phyloP scores from a whole-genome alignment of 73 alveolate species.

The Strombidium stylifer region DNA sequence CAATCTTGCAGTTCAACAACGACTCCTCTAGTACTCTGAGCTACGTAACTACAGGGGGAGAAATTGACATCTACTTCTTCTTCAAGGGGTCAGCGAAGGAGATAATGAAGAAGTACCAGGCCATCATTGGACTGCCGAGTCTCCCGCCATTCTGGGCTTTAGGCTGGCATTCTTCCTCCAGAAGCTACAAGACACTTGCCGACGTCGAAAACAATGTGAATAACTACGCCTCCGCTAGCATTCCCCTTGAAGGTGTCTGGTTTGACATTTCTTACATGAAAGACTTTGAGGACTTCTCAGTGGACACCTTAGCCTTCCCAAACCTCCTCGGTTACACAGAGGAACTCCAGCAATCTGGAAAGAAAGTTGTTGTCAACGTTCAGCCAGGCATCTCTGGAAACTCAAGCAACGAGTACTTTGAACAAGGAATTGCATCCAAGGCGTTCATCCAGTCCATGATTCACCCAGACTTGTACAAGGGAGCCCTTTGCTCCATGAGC shows the following conservation, averaged over 20 bases:
- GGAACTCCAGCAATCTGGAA: not conserved
- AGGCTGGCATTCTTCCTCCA: constrained; percentile 88
- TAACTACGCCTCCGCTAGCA: constrained; percentile 24
- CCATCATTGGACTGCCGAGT: constrained; percentile 26
- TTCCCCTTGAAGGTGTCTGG: constrained; percentile 96
- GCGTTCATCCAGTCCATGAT: too few species aligned
- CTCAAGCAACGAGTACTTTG: too few species aligned
- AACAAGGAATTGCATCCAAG: too few species aligned
- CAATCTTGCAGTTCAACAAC: constrained; percentile 18
- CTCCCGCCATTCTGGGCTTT: constrained; percentile 62
- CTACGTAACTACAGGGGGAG: constrained; percentile 40
- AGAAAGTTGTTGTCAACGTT: constrained; percentile 6
- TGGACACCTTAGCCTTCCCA: constrained; percentile 12
- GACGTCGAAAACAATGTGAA: constrained; percentile 5
- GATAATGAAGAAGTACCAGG: constrained; percentile 7
- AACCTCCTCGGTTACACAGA: not conserved
- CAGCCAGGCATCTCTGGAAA: constrained; percentile 36
- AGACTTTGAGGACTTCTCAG: constrained; percentile 32
- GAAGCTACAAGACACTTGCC: constrained; percentile 62
- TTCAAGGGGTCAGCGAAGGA: constrained; percentile 29
- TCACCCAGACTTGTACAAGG: too few species aligned
- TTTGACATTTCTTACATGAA: constrained; percentile 29
- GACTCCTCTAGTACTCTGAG: constrained; percentile 24
- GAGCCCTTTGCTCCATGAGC: not conserved
- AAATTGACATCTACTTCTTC: constrained; percentile 34